Conservation (phyloP, 169 alveolate genomes). For the Eimeria maxima region DNA sequence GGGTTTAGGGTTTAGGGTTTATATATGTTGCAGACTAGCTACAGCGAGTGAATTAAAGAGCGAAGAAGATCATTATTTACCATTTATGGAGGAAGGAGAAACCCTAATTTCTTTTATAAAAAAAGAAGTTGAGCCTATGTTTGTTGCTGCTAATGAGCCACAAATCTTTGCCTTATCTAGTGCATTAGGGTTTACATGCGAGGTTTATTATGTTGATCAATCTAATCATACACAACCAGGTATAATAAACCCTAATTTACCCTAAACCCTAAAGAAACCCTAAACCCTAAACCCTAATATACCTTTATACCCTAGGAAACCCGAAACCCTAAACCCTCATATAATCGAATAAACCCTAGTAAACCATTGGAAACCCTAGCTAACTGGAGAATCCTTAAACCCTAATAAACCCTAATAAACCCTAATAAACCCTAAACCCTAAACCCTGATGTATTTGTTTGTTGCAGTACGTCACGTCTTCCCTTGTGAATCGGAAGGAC, state of each 20-base stretch:
- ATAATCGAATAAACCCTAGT: not conserved
- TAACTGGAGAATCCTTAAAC: too few species aligned
- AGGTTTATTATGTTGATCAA: conserved; percentile 78
- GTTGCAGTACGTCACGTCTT: conserved; percentile 75
- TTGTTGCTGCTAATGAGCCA: conserved; percentile 81
- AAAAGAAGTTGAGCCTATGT: conserved; percentile 83
- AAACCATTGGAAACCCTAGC: too few species aligned
- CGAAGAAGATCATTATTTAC: conserved; percentile 24
- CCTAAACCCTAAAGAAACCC: conserved; percentile 35
- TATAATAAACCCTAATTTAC: not conserved
- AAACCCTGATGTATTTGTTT: not conserved
- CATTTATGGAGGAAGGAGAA: conserved; percentile 69
- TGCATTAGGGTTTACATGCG: conserved; percentile 45
- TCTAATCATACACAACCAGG: conserved; percentile 73
- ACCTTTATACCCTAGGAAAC: too few species aligned
- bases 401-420: not conserved
- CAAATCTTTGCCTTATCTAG: conserved; percentile 68
- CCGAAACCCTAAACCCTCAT: conserved; percentile 5
- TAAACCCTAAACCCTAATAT: not conserved
- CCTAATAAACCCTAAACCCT: not conserved
- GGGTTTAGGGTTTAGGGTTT: not conserved
- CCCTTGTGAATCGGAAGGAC: conserved; percentile 38
- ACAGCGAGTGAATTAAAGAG: conserved; percentile 68
- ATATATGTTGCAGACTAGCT: conserved; percentile 27
- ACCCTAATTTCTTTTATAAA: conserved; percentile 10